phyloP scores from a whole-genome alignment of 2,329 filamentous ascomycete genomes.

The Helotiales sp. region DNA sequence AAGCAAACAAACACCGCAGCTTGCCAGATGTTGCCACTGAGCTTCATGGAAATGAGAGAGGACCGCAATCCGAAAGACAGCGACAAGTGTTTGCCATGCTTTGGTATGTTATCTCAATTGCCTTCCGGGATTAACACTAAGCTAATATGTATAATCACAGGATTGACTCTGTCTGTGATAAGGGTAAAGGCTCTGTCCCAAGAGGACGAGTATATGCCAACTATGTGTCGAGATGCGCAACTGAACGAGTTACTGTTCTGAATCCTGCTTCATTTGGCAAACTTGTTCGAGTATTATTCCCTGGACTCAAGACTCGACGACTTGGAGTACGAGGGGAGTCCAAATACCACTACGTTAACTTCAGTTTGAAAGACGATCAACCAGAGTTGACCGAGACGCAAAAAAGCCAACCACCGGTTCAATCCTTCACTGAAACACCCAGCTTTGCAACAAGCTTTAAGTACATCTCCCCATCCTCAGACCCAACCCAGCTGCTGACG shows the following conservation, averaged over 20 bases:
- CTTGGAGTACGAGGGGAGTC: constrained; percentile 94
- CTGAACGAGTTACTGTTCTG: constrained; percentile 89
- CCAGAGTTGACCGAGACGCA: constrained; percentile 46
- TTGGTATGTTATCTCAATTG: constrained; percentile 61
- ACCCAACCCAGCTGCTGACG: constrained; percentile 26
- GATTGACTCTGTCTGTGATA: constrained; percentile 74
- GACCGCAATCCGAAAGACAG: constrained; percentile 80
- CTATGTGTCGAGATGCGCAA: constrained; percentile 91
- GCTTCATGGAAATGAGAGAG: constrained; percentile 78
- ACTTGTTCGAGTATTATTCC: constrained; percentile 93
- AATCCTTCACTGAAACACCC: constrained; percentile 55
- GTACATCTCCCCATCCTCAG: constrained; percentile 46
- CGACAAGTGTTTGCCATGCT: constrained; percentile 89
- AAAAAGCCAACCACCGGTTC: constrained; percentile 51
- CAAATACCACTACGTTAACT: constrained; percentile 93
- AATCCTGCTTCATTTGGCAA: constrained; percentile 99
- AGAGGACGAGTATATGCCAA: constrained; percentile 93
- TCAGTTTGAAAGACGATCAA: constrained; percentile 61
- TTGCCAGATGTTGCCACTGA: constrained; percentile 76
- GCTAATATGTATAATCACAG: constrained; percentile 48
- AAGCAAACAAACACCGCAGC: constrained; percentile 68
- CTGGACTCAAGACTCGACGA: constrained; percentile 88
- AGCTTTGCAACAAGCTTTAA: constrained; percentile 56
- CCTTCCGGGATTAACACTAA: background rate
- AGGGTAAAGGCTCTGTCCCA: constrained; percentile 84